phyloP scores from a whole-genome alignment of 495 filamentous ascomycete genomes.

The Terfezia boudieri region DNA sequence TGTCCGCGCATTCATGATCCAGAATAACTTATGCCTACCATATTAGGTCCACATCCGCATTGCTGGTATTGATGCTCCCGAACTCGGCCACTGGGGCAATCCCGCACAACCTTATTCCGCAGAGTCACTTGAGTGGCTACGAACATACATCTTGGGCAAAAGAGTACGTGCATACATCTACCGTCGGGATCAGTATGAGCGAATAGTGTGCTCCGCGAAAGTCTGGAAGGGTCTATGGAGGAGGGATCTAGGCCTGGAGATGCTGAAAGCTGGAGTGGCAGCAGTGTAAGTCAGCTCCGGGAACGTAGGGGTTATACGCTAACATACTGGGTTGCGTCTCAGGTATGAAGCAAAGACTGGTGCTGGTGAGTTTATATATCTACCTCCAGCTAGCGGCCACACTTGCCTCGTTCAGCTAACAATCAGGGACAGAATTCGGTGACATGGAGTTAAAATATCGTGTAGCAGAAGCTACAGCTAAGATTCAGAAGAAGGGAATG shows the following conservation, averaged over 20 bases:
- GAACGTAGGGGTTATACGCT: background rate
- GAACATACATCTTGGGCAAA: conserved; percentile 43
- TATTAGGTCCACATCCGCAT: conserved; percentile 49
- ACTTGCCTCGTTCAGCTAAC: no score
- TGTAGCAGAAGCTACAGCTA: conserved; percentile 48
- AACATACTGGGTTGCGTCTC: background rate
- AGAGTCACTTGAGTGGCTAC: conserved; percentile 63
- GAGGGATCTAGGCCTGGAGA: conserved; percentile 68
- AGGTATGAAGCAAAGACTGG: background rate
- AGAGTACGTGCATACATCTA: conserved; percentile 62
- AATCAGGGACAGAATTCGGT: conserved; percentile 71
- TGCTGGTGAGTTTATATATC: background rate
- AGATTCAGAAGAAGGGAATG: conserved; percentile 45
- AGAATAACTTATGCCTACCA: no score
- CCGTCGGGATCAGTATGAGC: conserved; percentile 72
- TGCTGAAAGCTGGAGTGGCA: conserved; percentile 64
- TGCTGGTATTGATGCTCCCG: conserved; percentile 82
- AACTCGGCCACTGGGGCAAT: conserved; percentile 74
- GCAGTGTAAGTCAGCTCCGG: conserved; percentile 37
- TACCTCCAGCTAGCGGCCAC: conserved; percentile 32
- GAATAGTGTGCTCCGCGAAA: conserved; percentile 67
- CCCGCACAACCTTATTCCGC: conserved; percentile 62
- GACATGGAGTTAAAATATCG: conserved; percentile 38
- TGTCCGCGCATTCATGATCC: no score
- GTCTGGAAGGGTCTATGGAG: conserved; percentile 40